phyloP scores from a whole-genome alignment of 2,329 filamentous ascomycete genomes.

The Aspergillus candidus region DNA sequence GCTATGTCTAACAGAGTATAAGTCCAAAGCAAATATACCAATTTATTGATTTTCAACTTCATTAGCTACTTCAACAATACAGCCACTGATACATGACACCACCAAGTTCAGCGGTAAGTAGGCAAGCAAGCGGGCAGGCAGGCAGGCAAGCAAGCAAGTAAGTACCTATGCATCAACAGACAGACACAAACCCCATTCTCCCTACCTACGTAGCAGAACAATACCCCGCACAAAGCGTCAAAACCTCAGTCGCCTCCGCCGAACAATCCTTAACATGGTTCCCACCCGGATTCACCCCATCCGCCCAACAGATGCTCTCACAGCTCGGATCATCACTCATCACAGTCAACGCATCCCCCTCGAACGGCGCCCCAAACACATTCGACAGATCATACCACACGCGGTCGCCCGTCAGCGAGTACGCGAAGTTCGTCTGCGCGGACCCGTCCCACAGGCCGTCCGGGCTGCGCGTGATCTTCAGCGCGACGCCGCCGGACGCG shows the following conservation, averaged over 20 bases:
- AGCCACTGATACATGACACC: too few relatives aligned
- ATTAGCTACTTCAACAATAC: too few relatives aligned
- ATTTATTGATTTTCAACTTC: too few relatives aligned
- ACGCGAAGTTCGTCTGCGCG: slow-evolving; percentile 38
- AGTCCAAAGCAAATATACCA: too few relatives aligned
- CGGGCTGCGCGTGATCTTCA: slow-evolving; percentile 36
- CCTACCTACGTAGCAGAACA: too few relatives aligned
- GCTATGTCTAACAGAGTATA: too few relatives aligned
- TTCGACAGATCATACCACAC: slow-evolving; percentile 41
- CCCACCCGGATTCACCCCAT: slow-evolving; percentile 24
- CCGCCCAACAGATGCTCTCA: slow-evolving; percentile 26
- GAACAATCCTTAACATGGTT: slow-evolving; percentile 28
- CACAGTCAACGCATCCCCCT: slow-evolving; percentile 21
- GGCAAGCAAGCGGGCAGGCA: too few relatives aligned
- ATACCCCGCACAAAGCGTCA: slow-evolving; percentile 26
- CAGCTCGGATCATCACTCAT: slow-evolving; percentile 21
- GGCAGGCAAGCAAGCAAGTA: too few relatives aligned
- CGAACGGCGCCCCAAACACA: slow-evolving; percentile 40
- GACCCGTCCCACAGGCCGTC: slow-evolving; percentile 33
- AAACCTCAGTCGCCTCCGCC: slow-evolving; percentile 18
- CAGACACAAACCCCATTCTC: too few relatives aligned
- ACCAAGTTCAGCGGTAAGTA: too few relatives aligned
- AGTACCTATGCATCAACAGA: neutral
- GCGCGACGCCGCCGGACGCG: slow-evolving; percentile 35
- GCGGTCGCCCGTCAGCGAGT: slow-evolving; percentile 32